These are phyloP conservation scores for Aspergillus homomorphus DNA, from an alignment of 495 filamentous ascomycete genomes.

Conservation along the genomic window DNA sequence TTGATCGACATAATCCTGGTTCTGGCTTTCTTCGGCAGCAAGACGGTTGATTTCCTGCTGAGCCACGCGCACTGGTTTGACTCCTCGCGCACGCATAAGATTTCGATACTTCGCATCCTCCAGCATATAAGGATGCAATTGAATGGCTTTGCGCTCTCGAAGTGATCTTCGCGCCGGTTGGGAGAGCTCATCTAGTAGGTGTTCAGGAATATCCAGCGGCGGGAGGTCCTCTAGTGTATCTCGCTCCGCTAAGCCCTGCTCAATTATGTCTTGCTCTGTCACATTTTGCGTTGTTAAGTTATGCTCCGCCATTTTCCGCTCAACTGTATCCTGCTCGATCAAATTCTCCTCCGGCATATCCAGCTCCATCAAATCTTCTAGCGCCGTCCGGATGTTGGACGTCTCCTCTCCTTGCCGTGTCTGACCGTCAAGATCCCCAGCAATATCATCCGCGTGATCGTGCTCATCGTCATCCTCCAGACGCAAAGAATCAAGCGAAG, in stretches of 20 bases:
- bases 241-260: too few species aligned
- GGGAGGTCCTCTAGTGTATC: slow-evolving; percentile 14
- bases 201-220: slow-evolving; percentile 29
- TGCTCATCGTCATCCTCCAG: slow-evolving; percentile 7
- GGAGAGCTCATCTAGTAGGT: slow-evolving; percentile 31
- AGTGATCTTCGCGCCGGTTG: slow-evolving; percentile 45
- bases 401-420: neutral
- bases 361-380: slow-evolving; percentile 15
- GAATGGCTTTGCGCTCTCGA: slow-evolving; percentile 69
- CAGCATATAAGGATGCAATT: slow-evolving; percentile 68
- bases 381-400: neutral
- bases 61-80: slow-evolving; percentile 59
- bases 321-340: neutral
- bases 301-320: neutral
- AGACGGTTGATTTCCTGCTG: slow-evolving; percentile 14
- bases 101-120: slow-evolving; percentile 65
- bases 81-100: slow-evolving; percentile 57
- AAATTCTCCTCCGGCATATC: neutral
- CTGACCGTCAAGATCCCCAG: neutral
- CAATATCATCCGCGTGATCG: neutral
- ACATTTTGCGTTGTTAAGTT: neutral
- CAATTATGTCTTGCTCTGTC: neutral
- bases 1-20: slow-evolving; percentile 29
- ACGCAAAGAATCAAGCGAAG: slow-evolving; percentile 22
- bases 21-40: slow-evolving; percentile 52